phyloP scores from a whole-genome alignment of 1,139 yeast species.

The Pichia sp. region DNA sequence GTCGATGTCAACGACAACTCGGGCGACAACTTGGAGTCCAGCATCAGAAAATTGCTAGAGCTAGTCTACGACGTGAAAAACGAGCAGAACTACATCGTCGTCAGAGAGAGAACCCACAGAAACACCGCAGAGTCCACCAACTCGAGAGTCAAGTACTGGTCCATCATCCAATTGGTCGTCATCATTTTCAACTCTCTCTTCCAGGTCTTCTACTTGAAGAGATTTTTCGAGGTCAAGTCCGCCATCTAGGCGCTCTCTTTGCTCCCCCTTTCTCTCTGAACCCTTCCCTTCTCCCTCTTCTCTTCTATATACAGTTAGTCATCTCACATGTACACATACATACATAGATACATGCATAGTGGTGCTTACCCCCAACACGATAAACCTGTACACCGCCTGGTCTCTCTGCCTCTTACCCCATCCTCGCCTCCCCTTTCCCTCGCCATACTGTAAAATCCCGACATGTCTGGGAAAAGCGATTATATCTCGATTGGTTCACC shows the following conservation, averaged over 20 bases:
- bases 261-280: too few relatives aligned
- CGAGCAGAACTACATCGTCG: slow-evolving; percentile 88
- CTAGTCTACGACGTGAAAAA: slow-evolving; percentile 83
- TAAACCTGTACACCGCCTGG: slow-evolving; percentile 3
- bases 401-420: background rate
- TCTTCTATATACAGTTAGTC: background rate
- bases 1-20: slow-evolving; percentile 81
- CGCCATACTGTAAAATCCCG: background rate
- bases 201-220: slow-evolving; percentile 89
- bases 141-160: slow-evolving; percentile 98
- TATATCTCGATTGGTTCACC: too few relatives aligned
- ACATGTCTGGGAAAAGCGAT: background rate
- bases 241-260: slow-evolving; percentile 51
- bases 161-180: slow-evolving; percentile 80
- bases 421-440: background rate
- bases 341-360: too few relatives aligned
- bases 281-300: too few relatives aligned
- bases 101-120: slow-evolving; percentile 96
- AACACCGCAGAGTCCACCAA: slow-evolving; percentile 98
- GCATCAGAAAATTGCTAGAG: slow-evolving; percentile 71
- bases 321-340: background rate
- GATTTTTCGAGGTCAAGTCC: slow-evolving; percentile 92
- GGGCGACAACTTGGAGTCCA: slow-evolving; percentile 78
- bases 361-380: background rate
- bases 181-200: slow-evolving; percentile 83